Evolutionary conservation across 257 asterid species (phyloP), one percentile per base, ranked within the genome.

Genomic region (Leonotis leonurus): DNA sequence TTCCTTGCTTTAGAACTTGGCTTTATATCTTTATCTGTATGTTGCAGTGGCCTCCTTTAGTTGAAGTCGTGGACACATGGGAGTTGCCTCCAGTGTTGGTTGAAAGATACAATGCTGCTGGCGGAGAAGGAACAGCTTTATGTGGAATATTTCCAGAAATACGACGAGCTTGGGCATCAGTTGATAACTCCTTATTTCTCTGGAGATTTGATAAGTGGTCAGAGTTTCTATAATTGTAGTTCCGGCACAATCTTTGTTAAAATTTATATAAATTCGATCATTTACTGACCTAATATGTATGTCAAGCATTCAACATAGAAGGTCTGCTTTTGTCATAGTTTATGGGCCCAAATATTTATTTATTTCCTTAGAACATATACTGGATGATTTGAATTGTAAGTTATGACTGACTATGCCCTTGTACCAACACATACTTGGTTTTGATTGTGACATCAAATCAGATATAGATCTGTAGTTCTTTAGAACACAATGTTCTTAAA

Each of bases 191-290:
- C 17, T 75, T 89, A 62, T 89, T 85, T 73, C 87, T 92, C 62
- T 92, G 97, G 99, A 80, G 99, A 48, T 92, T 92, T 64, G 96
- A 92, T 73, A 92, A 92, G 79, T 85, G 97, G 99, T 92, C 64
- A 81, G 87, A 41, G 55, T 58, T 46, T 16, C 43, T 6, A 32
- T 58, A 6, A 32, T 66, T 57, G 54, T 33, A 63, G 13, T 13
- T 55, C 12, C 36, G 27, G 32, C 20, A 16, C 30, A 53, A 51
- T n/a, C n/a, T n/a, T n/a, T n/a, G n/a, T n/a, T n/a, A n/a, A n/a
- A n/a, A n/a, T n/a, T n/a, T n/a, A n/a, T n/a, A n/a, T n/a, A n/a
- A n/a, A n/a, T n/a, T n/a, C n/a, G n/a, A n/a, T n/a, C n/a, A n/a
- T n/a, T n/a, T n/a, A n/a, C n/a, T n/a, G n/a, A n/a, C n/a, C n/a